Base-by-base conservation (phyloP, 2,329 filamentous ascomycete species). In the Elsinoe perseae region DNA sequence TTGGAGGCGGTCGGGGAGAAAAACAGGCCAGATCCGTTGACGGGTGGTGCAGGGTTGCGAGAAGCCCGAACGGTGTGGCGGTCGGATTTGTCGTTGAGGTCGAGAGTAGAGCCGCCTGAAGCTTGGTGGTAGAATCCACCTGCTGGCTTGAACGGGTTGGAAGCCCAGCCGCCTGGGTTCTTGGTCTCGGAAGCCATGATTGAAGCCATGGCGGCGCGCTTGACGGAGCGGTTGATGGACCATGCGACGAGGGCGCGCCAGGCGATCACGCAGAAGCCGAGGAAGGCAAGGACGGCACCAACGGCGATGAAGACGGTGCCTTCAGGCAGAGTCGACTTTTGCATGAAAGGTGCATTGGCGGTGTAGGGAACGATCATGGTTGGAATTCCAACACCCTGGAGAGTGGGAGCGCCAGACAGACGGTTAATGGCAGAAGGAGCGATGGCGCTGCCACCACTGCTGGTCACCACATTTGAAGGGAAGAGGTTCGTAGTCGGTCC, bases 281-380 rank as follows among this genome's bases (percentile, higher is more conserved):
- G 82, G 62, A 90, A 85, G 14, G 89, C 93, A 5, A 98, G 80
- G 25, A 89, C 85, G 23, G 90, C 87, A 44, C 93, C 93, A 1
- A 97, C 93, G 20, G 84, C 86, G 65, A 98, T 98, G 74, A 98
- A 98, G 58, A 98, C 86, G 3, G 92, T 96, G 56, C 93, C 93
- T 66, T 97, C 87, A 2, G 93, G 93, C 9, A 91, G 77, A 54
- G 74, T 84, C 0, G 90, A 95, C 65, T 85, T 84, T 67, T 91
- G 85, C 89, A 97, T 95, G 69, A 89, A 98, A 14, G 92, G 90
- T 4, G 93, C 93, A 66, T 86, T 82, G 36, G 81, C 78, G 2
- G 88, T 95, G 23, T 90, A 87, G 6, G 93, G 93, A 2, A 97
- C 85, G 23, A 83, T 80, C 3, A 89, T 78, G 1, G 86, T 74